A percentile compares a stretch with the other conserved stretches of the same genome.
phyloP scores from a whole-genome alignment of 345 rosid species.

The Leavenworthia alabamica region DNA sequence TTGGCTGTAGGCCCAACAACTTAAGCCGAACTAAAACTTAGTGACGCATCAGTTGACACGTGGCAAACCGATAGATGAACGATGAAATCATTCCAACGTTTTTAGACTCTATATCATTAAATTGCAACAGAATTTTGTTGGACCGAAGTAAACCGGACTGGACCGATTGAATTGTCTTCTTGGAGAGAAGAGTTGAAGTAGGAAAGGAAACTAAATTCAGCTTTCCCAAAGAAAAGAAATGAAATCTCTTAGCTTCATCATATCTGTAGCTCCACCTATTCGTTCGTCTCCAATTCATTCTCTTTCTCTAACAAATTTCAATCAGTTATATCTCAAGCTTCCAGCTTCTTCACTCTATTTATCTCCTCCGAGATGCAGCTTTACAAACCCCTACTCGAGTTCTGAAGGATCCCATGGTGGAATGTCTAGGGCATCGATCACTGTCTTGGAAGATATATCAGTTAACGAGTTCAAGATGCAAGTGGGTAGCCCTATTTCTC shows the following conservation, averaged over 20 bases:
- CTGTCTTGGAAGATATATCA: constrained; percentile 25
- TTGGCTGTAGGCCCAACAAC: no score
- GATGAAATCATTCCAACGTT: no score
- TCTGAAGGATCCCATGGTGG: constrained; percentile 3
- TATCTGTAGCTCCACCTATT: constrained; percentile 23
- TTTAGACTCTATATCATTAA: no score
- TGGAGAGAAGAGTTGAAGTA: not conserved
- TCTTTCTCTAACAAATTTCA: constrained; percentile 11
- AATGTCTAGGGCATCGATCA: constrained; percentile 20
- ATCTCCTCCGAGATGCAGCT: constrained; percentile 15
- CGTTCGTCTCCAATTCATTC: constrained; percentile 16
- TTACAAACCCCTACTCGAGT: constrained; percentile 23
- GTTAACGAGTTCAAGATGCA: constrained; percentile 39
- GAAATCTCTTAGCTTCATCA: constrained; percentile 31
- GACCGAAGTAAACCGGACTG: not conserved
- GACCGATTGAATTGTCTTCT: not conserved
- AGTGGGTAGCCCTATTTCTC: constrained; percentile 46
- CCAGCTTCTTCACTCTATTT: constrained; percentile 20
- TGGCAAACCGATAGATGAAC: no score
- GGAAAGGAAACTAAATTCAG: constrained; percentile 5
- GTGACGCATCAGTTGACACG: no score
- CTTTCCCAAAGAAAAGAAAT: constrained; percentile 16
- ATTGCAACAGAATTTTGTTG: no score
- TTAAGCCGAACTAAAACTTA: no score
- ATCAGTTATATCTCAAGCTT: constrained; percentile 14